These are phyloP conservation scores for Mortierella sp. DNA, from an alignment of 371 early-diverging fungal species.

Conservation along the genomic window DNA sequence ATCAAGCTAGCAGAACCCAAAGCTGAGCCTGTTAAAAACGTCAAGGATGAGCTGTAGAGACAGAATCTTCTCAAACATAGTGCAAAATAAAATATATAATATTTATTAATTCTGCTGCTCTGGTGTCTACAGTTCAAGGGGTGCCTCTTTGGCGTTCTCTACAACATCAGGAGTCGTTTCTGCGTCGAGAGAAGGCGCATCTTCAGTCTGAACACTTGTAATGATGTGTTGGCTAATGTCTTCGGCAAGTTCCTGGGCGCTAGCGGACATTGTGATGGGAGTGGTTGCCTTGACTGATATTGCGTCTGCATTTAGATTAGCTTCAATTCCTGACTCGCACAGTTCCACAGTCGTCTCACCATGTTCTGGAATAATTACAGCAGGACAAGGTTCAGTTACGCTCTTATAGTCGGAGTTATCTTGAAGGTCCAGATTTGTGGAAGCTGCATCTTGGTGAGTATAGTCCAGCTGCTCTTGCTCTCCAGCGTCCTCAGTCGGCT, in stretches of 20 bases:
- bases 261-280: neutral
- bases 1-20: constrained; percentile 10
- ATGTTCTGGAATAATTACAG: neutral
- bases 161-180: neutral
- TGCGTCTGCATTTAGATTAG: neutral
- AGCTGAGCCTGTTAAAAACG: neutral
- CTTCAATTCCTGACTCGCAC: neutral
- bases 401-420: neutral
- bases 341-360: neutral
- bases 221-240: neutral
- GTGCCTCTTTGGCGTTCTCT: neutral
- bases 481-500: neutral
- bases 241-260: neutral
- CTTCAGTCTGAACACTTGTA: neutral
- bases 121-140: neutral
- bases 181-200: neutral
- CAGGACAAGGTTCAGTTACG: neutral
- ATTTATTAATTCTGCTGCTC: neutral
- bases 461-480: neutral
- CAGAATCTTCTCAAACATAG: neutral
- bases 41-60: constrained; percentile 31
- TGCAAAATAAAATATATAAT: neutral
- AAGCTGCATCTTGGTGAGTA: neutral
- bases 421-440: neutral
- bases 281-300: neutral